phyloP scores from a whole-genome alignment of 805 yeast genomes.

The Pichia rugopelliculosa region DNA sequence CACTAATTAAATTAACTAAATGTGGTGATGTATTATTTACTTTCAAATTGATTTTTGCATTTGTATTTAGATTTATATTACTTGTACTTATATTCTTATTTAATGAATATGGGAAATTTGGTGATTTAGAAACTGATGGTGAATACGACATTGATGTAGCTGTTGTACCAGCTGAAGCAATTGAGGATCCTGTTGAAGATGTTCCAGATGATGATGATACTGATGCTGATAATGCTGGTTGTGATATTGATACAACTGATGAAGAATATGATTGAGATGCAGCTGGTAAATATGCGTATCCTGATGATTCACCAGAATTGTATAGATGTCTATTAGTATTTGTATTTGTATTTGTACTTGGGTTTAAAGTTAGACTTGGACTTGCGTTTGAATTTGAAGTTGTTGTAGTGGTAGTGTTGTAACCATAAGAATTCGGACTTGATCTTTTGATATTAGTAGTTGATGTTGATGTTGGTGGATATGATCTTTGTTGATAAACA shows the following conservation, averaged over 20 bases:
- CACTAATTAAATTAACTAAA: neutral
- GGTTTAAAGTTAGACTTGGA: no score
- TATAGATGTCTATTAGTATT: neutral
- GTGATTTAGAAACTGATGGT: neutral
- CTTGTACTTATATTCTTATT: neutral
- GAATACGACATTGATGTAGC: neutral
- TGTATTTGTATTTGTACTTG: neutral
- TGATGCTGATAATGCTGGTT: neutral
- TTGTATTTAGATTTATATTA: no score
- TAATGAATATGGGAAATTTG: neutral
- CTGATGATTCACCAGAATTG: neutral
- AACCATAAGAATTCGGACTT: neutral
- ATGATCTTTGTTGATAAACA: neutral
- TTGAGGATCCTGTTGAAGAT: neutral
- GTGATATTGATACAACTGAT: no score
- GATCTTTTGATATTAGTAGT: neutral
- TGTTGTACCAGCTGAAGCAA: neutral
- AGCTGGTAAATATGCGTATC: neutral
- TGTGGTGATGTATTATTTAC: neutral
- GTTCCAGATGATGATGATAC: neutral
- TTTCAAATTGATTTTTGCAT: no score
- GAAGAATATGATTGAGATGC: neutral
- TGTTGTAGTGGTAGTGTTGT: neutral
- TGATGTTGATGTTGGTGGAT: conserved; percentile 12
- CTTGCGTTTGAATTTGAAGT: neutral